phyloP scores from a whole-genome alignment of 495 filamentous ascomycete genomes.

The Cercophora samala region DNA sequence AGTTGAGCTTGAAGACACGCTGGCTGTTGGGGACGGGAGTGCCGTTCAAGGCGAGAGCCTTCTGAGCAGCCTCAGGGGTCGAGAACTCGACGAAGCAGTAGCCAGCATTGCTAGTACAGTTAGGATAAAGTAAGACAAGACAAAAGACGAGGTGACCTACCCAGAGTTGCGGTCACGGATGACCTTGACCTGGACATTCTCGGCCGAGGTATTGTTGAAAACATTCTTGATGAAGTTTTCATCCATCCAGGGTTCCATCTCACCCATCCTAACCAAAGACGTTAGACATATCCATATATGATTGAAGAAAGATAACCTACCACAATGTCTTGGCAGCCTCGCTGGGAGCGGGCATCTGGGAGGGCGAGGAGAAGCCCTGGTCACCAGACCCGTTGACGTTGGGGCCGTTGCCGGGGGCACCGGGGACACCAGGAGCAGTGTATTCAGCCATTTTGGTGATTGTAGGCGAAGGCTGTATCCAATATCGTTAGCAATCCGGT shows the following conservation, averaged over 20 bases:
- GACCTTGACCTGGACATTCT: constrained; percentile 98
- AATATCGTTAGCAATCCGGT: not conserved
- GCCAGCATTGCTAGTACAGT: constrained; percentile 73
- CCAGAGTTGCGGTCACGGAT: constrained; percentile 99
- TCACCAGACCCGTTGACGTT: constrained; percentile 35
- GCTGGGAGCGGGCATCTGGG: constrained; percentile 19
- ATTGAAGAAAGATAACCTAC: constrained; percentile 28
- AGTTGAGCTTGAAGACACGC: constrained; percentile 98
- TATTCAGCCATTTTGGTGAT: constrained; percentile 31
- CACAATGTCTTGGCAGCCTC: constrained; percentile 44
- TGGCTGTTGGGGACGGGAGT: constrained; percentile 89
- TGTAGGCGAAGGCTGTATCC: not conserved
- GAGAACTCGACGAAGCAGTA: constrained; percentile 98
- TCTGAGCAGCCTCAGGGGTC: constrained; percentile 77
- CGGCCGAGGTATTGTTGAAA: constrained; percentile 79
- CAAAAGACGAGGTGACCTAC: constrained; percentile 53
- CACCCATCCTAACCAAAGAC: constrained; percentile 80
- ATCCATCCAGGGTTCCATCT: constrained; percentile 98
- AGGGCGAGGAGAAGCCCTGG: constrained; percentile 15
- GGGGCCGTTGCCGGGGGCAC: constrained; percentile 24
- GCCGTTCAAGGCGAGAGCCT: constrained; percentile 86
- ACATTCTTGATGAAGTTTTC: constrained; percentile 96
- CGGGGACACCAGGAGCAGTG: constrained; percentile 21
- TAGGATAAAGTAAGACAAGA: constrained; percentile 5
- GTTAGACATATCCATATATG: constrained; percentile 4